phyloP scores from a whole-genome alignment of 169 alveolate genomes.

The Cryptosporidium xiaoi region DNA sequence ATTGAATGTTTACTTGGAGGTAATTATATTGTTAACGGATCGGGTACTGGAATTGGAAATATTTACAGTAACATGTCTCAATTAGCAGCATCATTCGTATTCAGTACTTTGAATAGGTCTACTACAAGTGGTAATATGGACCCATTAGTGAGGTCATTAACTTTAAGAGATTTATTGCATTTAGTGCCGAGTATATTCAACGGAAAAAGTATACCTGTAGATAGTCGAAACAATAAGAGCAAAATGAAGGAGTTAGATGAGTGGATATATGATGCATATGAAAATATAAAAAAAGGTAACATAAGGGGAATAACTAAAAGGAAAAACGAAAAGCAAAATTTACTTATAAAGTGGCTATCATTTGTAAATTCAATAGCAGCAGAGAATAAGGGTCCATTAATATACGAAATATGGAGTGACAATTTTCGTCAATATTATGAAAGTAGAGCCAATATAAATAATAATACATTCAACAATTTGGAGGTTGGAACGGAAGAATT shows the following conservation, averaged over 20 bases:
- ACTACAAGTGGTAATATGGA: neutral
- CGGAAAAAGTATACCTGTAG: neutral
- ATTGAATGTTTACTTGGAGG: no score
- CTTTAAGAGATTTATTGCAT: conserved; percentile 30
- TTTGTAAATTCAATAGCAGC: conserved; percentile 1
- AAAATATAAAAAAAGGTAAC: neutral
- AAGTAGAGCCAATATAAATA: conserved; percentile 19
- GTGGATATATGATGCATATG: conserved; percentile 7
- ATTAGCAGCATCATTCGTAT: neutral
- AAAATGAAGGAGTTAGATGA: conserved; percentile 2
- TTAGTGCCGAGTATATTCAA: conserved; percentile 27
- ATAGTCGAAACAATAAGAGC: no score
- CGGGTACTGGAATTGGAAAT: no score
- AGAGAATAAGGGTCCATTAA: conserved; percentile 14
- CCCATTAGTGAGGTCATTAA: neutral
- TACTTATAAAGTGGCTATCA: conserved; percentile 45
- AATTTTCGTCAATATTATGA: conserved; percentile 70
- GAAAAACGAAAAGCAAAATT: conserved; percentile 29
- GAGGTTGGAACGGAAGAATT: no score
- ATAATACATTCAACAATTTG: no score
- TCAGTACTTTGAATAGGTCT: conserved; percentile 13
- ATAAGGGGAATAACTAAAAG: neutral
- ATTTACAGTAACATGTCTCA: no score
- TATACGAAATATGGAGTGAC: conserved; percentile 36
- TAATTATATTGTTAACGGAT: no score